Evolutionary conservation across 768 basidiomycete species (phyloP).

Genomic region (Sporobolomyces roseus): DNA sequence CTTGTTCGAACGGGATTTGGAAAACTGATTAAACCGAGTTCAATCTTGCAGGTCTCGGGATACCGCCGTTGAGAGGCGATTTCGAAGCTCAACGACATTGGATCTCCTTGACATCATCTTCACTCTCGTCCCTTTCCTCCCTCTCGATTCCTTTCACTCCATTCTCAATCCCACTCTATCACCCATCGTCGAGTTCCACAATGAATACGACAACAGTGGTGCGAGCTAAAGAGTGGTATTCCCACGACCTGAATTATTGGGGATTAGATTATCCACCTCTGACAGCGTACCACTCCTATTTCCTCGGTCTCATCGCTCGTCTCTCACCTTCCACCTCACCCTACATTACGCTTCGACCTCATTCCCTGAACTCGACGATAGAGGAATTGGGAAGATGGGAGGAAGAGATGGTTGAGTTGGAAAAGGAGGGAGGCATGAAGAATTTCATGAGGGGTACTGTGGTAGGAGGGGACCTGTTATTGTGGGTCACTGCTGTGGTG

Average conservation of each 20-base stretch:
- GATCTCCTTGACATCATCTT: conserved; percentile 44
- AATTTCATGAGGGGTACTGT: conserved; percentile 79
- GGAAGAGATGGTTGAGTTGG: conserved; percentile 57
- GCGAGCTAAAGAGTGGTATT: conserved; percentile 90
- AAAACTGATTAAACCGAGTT: too few relatives aligned
- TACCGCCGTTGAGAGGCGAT: conserved; percentile 46
- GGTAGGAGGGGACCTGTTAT: conserved; percentile 61
- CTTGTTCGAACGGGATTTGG: not conserved
- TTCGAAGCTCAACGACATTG: conserved; percentile 48
- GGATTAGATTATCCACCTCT: conserved; percentile 91
- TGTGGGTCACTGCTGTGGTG: conserved; percentile 71
- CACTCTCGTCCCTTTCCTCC: not conserved
- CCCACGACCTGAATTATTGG: conserved; percentile 84
- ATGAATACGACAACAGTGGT: conserved; percentile 53
- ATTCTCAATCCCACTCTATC: conserved; percentile 18
- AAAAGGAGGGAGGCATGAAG: conserved; percentile 31
- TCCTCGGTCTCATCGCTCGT: conserved; percentile 38
- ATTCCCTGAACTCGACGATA: conserved; percentile 50
- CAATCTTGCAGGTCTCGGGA: conserved; percentile 28
- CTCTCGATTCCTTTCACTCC: conserved; percentile 39
- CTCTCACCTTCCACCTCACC: not conserved
- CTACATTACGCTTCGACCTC: conserved; percentile 28
- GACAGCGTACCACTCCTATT: conserved; percentile 64
- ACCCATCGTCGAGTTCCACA: not conserved
- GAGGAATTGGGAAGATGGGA: conserved; percentile 70